A percentile compares a stretch with the other conserved stretches of the same genome.
Evolutionary conservation across 2,329 filamentous ascomycete species (phyloP).

Genomic region (Fusarium robinianum): DNA sequence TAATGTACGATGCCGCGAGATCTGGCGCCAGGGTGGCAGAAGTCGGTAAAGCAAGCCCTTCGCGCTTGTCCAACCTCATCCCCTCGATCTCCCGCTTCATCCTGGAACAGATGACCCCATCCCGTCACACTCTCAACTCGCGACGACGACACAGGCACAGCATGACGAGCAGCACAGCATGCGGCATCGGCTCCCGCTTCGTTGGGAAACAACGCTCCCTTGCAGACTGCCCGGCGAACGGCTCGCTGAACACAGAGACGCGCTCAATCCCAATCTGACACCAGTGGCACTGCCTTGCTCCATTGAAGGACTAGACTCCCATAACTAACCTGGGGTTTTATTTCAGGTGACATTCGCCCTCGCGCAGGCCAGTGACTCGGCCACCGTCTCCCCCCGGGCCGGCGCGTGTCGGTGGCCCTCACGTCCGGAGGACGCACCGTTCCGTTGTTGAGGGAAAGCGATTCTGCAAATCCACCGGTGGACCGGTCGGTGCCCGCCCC

Average conservation of each 20-base stretch:
- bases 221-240: slow-evolving; percentile 12
- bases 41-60: slow-evolving; percentile 24
- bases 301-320: too few relatives aligned
- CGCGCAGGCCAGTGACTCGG: slow-evolving; percentile 2
- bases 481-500: too few relatives aligned
- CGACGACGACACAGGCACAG: slow-evolving; percentile 12
- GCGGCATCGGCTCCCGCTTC: slow-evolving; percentile 33
- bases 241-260: slow-evolving; percentile 13
- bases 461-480: too few relatives aligned
- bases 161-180: slow-evolving; percentile 28
- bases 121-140: slow-evolving; percentile 14
- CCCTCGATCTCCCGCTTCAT: slow-evolving; percentile 17
- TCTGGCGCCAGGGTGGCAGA: slow-evolving; percentile 35
- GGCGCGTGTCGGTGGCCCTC: slow-evolving; percentile 3
- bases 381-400: slow-evolving; percentile 6
- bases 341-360: too few relatives aligned
- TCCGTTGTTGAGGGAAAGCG: too few relatives aligned
- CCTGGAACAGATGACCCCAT: slow-evolving; percentile 21
- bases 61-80: slow-evolving; percentile 21
- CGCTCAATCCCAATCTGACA: slow-evolving; percentile 16
- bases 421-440: slow-evolving; percentile 5
- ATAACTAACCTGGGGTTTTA: too few relatives aligned
- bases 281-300: slow-evolving; percentile 19
- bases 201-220: slow-evolving; percentile 14
- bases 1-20: slow-evolving; percentile 37